phyloP scores from a whole-genome alignment of 441 rosid species.

The Mallotus japonicus region DNA sequence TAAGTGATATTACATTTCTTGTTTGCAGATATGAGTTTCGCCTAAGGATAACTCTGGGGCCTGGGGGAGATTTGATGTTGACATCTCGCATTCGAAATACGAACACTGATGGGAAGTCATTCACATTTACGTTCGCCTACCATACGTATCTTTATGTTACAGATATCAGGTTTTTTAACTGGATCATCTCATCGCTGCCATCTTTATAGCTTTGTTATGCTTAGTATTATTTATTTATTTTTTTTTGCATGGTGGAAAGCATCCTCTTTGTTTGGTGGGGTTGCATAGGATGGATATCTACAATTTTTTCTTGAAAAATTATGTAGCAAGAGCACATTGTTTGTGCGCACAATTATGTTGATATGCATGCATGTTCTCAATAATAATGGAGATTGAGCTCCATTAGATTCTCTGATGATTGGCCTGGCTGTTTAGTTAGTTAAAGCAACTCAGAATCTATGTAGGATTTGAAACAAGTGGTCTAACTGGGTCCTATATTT shows the following conservation, averaged over 20 bases:
- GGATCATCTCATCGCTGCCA: not conserved
- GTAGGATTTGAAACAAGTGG: not conserved
- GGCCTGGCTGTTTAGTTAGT: not conserved
- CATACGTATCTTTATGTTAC: slow-evolving; percentile 81
- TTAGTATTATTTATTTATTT: not conserved
- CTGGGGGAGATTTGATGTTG: slow-evolving; percentile 80
- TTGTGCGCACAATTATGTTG: not conserved
- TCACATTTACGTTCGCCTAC: slow-evolving; percentile 86
- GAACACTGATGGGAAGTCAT: slow-evolving; percentile 77
- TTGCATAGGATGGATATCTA: not conserved
- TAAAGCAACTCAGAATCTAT: not conserved
- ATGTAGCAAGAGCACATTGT: not conserved
- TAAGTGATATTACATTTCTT: not conserved
- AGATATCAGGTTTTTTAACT: slow-evolving; percentile 67
- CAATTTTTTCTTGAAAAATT: not conserved
- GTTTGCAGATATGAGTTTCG: slow-evolving; percentile 74
- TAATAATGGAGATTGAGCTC: slow-evolving; percentile 4
- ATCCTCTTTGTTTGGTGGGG: not conserved
- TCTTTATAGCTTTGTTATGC: not conserved
- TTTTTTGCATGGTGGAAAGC: not conserved
- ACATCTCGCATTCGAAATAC: slow-evolving; percentile 87
- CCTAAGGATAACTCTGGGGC: slow-evolving; percentile 68
- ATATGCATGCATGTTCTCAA: not conserved
- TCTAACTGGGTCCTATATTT: not conserved
- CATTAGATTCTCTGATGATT: not conserved